phyloP scores from a whole-genome alignment of 352 stramenopile species.

The Peronospora destructor region DNA sequence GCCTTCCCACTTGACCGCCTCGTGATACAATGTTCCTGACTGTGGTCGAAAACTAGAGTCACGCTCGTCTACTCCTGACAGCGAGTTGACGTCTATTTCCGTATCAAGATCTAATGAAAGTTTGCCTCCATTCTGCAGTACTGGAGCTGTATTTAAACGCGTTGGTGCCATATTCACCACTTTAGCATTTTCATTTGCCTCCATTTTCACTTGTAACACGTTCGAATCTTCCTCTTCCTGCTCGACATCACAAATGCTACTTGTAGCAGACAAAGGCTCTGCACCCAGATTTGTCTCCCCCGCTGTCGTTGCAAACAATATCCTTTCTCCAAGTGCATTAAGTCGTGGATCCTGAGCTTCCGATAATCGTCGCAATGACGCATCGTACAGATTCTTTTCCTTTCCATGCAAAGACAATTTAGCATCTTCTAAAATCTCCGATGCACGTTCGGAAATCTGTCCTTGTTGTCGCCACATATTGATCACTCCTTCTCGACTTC shows the following conservation, averaged over 20 bases:
- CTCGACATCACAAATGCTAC: conserved; percentile 20
- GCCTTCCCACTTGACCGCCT: conserved; percentile 81
- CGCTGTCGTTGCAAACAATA: conserved; percentile 24
- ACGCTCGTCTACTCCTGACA: conserved; percentile 26
- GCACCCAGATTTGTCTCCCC: conserved; percentile 8
- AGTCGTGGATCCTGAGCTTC: conserved; percentile 61
- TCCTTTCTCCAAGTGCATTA: conserved; percentile 57
- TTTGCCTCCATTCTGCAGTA: conserved; percentile 14
- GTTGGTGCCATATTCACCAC: conserved; percentile 1
- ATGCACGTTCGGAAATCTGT: conserved; percentile 72
- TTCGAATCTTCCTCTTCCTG: conserved; percentile 10
- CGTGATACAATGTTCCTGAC: conserved; percentile 65
- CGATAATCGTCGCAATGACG: conserved; percentile 53
- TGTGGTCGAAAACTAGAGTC: conserved; percentile 46
- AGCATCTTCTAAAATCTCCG: conserved; percentile 78
- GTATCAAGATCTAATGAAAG: conserved; percentile 25
- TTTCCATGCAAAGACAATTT: conserved; percentile 72
- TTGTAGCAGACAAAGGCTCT: conserved; percentile 29
- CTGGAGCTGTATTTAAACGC: conserved; percentile 7
- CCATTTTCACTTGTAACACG: conserved; percentile 7
- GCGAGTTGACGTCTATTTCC: conserved; percentile 14
- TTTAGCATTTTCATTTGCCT: conserved; percentile 1
- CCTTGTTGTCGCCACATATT: conserved; percentile 79
- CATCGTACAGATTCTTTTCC: conserved; percentile 73
- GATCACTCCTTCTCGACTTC: conserved; percentile 58